Percentiles rank a stretch among this genome's conserved stretches.
phyloP scores from a whole-genome alignment of 768 basidiomycete species.

The Chiua virens region DNA sequence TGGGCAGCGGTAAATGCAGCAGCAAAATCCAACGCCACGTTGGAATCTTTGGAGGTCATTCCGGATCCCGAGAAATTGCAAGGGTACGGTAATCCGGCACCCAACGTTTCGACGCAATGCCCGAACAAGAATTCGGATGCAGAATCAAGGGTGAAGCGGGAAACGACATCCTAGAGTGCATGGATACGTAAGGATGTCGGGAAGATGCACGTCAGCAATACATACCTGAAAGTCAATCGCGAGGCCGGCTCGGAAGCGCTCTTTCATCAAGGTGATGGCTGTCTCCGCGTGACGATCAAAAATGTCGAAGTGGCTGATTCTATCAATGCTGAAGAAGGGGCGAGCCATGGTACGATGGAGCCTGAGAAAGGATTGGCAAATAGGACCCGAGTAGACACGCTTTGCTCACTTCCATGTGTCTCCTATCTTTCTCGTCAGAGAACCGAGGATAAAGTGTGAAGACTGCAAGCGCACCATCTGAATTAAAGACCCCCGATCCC shows the following conservation, averaged over 20 bases:
- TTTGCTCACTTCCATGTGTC: constrained; percentile 64
- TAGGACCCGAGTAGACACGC: background rate
- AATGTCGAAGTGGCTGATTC: constrained; percentile 61
- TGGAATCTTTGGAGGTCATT: constrained; percentile 7
- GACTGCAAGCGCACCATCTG: constrained; percentile 38
- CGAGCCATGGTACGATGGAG: constrained; percentile 69
- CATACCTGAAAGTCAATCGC: constrained; percentile 61
- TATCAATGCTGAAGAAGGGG: constrained; percentile 66
- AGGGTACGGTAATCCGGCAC: constrained; percentile 39
- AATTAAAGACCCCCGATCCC: constrained; percentile 58
- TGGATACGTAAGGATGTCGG: background rate
- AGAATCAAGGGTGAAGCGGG: constrained; percentile 51
- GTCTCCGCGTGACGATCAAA: constrained; percentile 55
- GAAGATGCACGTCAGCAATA: background rate
- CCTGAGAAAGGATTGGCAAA: constrained; percentile 27
- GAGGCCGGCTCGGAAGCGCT: constrained; percentile 44
- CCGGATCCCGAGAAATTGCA: constrained; percentile 17
- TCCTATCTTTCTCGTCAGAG: constrained; percentile 36
- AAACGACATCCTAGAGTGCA: constrained; percentile 39
- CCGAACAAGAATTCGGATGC: constrained; percentile 57
- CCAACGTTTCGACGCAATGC: constrained; percentile 40
- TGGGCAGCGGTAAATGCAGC: constrained; percentile 38
- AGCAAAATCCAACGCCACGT: constrained; percentile 29
- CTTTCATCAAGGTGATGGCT: constrained; percentile 44
- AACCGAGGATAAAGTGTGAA: background rate